phyloP scores from a whole-genome alignment of 2,329 filamentous ascomycete genomes.

The Macroventuria anomochaeta region DNA sequence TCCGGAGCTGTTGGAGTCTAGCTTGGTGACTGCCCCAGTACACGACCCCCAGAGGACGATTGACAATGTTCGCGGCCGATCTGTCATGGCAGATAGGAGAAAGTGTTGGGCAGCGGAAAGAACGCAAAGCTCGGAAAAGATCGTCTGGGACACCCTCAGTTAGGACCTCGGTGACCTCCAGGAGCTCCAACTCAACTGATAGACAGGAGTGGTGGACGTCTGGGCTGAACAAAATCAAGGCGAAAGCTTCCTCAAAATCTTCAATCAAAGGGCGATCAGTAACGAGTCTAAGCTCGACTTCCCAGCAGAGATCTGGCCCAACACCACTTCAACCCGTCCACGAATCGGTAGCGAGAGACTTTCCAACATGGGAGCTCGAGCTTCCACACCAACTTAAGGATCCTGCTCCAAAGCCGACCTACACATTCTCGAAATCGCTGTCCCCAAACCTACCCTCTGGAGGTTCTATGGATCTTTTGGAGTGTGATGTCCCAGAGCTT shows the following conservation, averaged over 20 bases:
- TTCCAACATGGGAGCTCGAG: conserved; percentile 10
- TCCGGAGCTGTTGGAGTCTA: conserved; percentile 23
- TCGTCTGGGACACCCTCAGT: conserved; percentile 33
- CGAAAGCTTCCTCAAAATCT: conserved; percentile 9
- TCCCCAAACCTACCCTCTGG: conserved; percentile 43
- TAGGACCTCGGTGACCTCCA: conserved; percentile 36
- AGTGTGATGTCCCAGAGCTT: conserved; percentile 38
- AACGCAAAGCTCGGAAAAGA: conserved; percentile 43
- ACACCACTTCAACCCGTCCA: conserved; percentile 5
- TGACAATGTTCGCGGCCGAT: conserved; percentile 50
- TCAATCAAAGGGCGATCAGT: conserved; percentile 9
- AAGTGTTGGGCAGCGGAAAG: conserved; percentile 47
- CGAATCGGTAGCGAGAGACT: conserved; percentile 16
- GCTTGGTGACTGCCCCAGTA: conserved; percentile 22
- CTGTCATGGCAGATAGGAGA: conserved; percentile 48
- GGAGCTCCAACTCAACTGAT: conserved; percentile 34
- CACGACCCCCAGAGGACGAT: conserved; percentile 9
- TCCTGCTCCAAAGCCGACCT: conserved; percentile 37
- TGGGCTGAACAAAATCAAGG: conserved; percentile 43
- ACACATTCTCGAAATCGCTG: conserved; percentile 40
- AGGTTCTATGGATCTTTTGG: conserved; percentile 36
- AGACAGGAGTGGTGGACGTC: conserved; percentile 44
- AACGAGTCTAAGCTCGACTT: conserved; percentile 9
- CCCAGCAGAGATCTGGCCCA: conserved; percentile 1
- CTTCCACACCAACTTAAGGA: conserved; percentile 30